Evolutionary conservation across 257 asterid species (phyloP).

Genomic region (Solanum sejunctum): DNA sequence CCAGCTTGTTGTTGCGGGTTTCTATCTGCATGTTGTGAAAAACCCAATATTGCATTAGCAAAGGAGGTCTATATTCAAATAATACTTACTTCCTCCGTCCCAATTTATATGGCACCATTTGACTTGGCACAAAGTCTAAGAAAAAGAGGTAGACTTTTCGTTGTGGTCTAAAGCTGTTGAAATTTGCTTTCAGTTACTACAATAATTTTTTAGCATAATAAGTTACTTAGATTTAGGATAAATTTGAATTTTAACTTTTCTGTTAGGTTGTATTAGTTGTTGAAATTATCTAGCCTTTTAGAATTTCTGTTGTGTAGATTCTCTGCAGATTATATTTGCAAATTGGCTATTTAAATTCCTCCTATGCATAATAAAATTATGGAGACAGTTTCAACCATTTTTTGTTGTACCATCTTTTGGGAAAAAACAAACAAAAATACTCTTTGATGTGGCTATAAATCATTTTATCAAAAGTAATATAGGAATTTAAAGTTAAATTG

Average conservation of each 20-base stretch:
- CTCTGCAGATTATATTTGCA: background rate
- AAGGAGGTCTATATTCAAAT: background rate
- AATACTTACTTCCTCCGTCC: background rate
- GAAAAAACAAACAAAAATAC: too few species aligned
- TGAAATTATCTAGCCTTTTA: background rate
- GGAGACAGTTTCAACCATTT: too few species aligned
- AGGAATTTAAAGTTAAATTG: too few species aligned
- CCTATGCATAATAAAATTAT: background rate
- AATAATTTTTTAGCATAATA: background rate
- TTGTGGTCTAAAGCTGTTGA: background rate
- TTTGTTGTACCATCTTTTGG: too few species aligned
- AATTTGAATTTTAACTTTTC: background rate
- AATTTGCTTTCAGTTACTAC: background rate
- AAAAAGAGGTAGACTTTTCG: background rate
- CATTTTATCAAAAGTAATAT: too few species aligned
- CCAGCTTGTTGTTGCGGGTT: slow-evolving; percentile 88
- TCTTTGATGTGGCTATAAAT: too few species aligned
- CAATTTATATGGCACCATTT: background rate
- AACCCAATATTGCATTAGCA: slow-evolving; percentile 5
- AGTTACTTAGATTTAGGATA: background rate
- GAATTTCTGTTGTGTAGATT: background rate
- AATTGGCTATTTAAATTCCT: background rate
- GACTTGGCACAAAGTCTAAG: background rate
- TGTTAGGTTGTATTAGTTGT: background rate
- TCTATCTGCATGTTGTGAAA: slow-evolving; percentile 62